Base-by-base conservation (phyloP, 768 basidiomycete genomes). In the Hygrophorus pudorinus region DNA sequence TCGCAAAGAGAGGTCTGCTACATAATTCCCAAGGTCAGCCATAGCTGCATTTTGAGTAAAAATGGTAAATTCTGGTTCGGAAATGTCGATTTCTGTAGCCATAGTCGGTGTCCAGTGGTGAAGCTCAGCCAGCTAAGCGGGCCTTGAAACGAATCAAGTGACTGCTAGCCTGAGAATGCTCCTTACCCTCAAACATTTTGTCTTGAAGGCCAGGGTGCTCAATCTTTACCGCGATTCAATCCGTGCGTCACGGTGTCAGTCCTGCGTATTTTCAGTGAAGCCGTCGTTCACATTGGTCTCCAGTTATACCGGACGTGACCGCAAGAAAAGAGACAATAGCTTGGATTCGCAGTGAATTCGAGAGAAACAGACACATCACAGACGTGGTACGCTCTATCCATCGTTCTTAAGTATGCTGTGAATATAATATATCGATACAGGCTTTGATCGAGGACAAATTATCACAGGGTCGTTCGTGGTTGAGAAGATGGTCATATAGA, bases 301-400 rank as follows among this genome's bases (percentile, higher is more conserved):
- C 51, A 87, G 86, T 59, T 33, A 79, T 89, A 40, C 76, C 75
- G 29, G 73, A 87, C 62, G 68, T 68, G 42, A 56, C 57, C 46
- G 68, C 80, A 21, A 72, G 85, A 47, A 59, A 61, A 47, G 85
- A 88, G 53, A 85, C 85, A 0, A 60, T 86, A 5, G 54, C 58
- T 16, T 89, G 85, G 83, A 75, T 88, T 59, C 78, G 86, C 21
- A 55, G 63, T 39, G 84, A 87, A 60, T 75, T 88, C 51, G 79
- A 85, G 55, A 66, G 76, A 47, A 79, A 77, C 52, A 70, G 60
- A 47, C 57, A 78, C 53, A 54, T 84, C 32, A 58, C 66, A 9
- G 79, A 87, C 55, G 58, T 66, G 49, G 85, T 87, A 53, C 42
- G 72, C 54, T 43, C 8, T 32, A 32, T 49, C 41, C 34, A 36